Evolutionary conservation across 305 asterid species (phyloP).

Genomic region (Withania somnifera): DNA sequence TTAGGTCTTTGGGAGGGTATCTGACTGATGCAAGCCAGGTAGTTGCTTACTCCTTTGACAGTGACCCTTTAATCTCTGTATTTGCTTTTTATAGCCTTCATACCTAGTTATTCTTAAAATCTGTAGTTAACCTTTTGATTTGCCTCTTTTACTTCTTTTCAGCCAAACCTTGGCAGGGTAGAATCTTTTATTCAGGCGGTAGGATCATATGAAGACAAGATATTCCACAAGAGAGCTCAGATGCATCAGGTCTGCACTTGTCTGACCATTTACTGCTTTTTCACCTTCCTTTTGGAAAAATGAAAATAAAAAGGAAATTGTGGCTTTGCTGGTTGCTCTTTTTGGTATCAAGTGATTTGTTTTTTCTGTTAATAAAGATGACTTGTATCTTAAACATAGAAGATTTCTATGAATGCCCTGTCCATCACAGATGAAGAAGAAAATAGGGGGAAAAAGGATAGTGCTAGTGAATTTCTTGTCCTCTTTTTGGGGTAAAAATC

Average conservation of each 20-base stretch:
- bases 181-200: constrained; percentile 96
- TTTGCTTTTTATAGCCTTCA: background rate
- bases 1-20: constrained; percentile 74
- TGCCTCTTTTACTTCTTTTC: constrained; percentile 12
- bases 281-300: background rate
- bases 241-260: constrained; percentile 59
- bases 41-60: constrained; percentile 7
- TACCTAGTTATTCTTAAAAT: background rate
- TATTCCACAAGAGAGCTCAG: constrained; percentile 85
- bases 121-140: background rate
- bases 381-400: background rate
- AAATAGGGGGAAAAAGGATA: background rate
- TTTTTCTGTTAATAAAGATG: background rate
- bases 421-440: background rate
- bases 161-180: constrained; percentile 78
- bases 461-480: background rate
- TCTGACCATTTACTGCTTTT: background rate
- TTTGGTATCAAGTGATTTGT: background rate
- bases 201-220: constrained; percentile 84
- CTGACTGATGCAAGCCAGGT: constrained; percentile 92
- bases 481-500: background rate
- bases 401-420: background rate
- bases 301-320: background rate
- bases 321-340: background rate
- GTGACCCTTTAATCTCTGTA: background rate